phyloP scores from a whole-genome alignment of 331 rosid genomes.

The Erythrophleum ivorense region DNA sequence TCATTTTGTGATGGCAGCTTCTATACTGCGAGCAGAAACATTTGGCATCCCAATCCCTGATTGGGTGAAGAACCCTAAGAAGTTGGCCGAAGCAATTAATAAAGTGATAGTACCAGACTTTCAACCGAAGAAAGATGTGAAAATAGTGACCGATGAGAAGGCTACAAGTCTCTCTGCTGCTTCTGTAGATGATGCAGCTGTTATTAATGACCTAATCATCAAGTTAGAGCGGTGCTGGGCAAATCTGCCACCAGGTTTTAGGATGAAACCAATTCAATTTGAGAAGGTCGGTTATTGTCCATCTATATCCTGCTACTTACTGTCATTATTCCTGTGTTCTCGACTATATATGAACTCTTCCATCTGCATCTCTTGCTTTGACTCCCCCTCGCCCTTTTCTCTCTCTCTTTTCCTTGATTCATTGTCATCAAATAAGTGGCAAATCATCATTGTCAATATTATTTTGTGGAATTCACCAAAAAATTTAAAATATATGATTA shows the following conservation, averaged over 20 bases:
- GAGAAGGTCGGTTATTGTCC: conserved; percentile 67
- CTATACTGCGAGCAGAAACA: conserved; percentile 85
- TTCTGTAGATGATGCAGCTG: conserved; percentile 82
- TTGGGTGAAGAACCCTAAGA: conserved; percentile 76
- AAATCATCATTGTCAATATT: too few relatives aligned
- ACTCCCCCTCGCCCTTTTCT: too few relatives aligned
- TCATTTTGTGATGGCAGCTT: conserved; percentile 78
- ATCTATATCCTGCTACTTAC: neutral
- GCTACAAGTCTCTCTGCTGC: conserved; percentile 77
- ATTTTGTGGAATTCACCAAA: too few relatives aligned
- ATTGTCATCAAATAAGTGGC: too few relatives aligned
- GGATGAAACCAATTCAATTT: conserved; percentile 93
- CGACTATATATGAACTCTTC: too few relatives aligned
- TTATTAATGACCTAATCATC: conserved; percentile 69
- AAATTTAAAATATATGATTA: too few relatives aligned
- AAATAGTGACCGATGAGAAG: conserved; percentile 92
- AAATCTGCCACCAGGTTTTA: conserved; percentile 66
- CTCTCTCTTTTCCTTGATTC: too few relatives aligned
- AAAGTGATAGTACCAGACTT: conserved; percentile 82
- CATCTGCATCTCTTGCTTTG: too few relatives aligned
- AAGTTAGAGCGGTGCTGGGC: conserved; percentile 70
- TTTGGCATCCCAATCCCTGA: conserved; percentile 90
- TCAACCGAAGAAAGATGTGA: conserved; percentile 82
- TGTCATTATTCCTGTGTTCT: neutral
- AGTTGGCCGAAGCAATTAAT: conserved; percentile 78